Percentiles rank a stretch among this genome's conserved stretches.
Evolutionary conservation across 2,329 filamentous ascomycete genomes (phyloP).

Genomic region (Pseudocercospora vitis): DNA sequence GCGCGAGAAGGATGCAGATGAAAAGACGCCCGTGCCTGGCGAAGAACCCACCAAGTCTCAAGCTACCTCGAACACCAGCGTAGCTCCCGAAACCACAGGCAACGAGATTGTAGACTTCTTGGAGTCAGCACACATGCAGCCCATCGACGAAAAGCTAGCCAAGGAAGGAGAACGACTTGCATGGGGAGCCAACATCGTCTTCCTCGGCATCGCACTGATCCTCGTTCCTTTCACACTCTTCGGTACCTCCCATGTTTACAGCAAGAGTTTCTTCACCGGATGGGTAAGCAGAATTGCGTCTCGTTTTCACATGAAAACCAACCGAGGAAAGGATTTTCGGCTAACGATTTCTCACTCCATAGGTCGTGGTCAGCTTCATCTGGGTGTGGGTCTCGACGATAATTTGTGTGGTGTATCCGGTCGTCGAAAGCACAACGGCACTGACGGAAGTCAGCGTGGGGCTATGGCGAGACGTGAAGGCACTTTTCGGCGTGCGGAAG

Average conservation of each 20-base stretch:
- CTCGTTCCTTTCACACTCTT: conserved; percentile 39
- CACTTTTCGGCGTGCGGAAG: conserved; percentile 2
- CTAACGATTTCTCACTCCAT: too few species aligned
- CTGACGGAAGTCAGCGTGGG: conserved; percentile 3
- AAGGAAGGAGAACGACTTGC: conserved; percentile 42
- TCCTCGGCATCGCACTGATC: conserved; percentile 44
- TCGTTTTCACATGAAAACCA: not conserved
- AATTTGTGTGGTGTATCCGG: conserved; percentile 44
- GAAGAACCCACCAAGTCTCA: not conserved
- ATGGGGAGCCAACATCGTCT: conserved; percentile 41
- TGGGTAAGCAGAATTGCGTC: conserved; percentile 35
- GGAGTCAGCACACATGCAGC: conserved; percentile 41
- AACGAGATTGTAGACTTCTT: conserved; percentile 48
- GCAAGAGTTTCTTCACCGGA: conserved; percentile 43
- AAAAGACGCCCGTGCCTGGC: not conserved
- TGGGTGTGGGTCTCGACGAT: conserved; percentile 46
- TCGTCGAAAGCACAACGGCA: conserved; percentile 7
- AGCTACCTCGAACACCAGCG: not conserved
- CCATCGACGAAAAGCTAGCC: conserved; percentile 44
- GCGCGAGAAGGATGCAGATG: conserved; percentile 12
- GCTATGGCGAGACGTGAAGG: conserved; percentile 4
- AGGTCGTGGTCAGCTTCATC: conserved; percentile 41
- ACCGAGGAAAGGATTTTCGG: too few species aligned
- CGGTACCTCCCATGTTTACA: conserved; percentile 45
- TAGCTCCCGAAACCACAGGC: conserved; percentile 28